Percentiles rank a stretch among this genome's conserved stretches.
Evolutionary conservation across 2,329 filamentous ascomycete species (phyloP).

Genomic region (Onygena corvina): DNA sequence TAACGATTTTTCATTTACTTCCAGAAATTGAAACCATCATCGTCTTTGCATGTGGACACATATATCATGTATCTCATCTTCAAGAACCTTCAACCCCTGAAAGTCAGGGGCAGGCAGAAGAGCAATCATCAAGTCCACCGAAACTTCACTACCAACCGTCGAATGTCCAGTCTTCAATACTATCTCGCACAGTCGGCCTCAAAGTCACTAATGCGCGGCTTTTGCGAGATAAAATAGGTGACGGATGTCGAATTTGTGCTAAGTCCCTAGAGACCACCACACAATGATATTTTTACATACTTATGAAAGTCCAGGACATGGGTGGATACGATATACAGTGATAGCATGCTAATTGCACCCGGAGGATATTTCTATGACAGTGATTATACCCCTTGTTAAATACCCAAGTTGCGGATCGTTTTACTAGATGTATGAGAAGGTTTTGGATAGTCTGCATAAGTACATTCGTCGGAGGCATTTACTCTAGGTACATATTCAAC

Average conservation of each 20-base stretch:
- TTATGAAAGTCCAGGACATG: background rate
- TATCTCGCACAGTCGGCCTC: slow-evolving; percentile 54
- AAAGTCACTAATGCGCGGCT: slow-evolving; percentile 81
- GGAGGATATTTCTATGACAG: background rate
- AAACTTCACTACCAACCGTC: slow-evolving; percentile 16
- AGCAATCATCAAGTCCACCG: slow-evolving; percentile 13
- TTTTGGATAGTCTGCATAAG: background rate
- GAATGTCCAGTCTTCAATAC: slow-evolving; percentile 8
- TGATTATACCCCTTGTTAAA: slow-evolving; percentile 1
- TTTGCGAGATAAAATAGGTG: slow-evolving; percentile 53
- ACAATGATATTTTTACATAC: background rate
- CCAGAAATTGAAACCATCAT: slow-evolving; percentile 46
- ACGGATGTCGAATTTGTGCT: slow-evolving; percentile 31
- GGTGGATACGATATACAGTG: background rate
- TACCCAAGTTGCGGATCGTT: background rate
- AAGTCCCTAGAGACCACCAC: slow-evolving; percentile 18
- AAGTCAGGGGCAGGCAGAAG: slow-evolving; percentile 16
- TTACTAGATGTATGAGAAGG: background rate
- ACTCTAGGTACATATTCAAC: background rate
- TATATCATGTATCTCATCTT: slow-evolving; percentile 53
- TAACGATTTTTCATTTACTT: background rate
- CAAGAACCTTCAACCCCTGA: slow-evolving; percentile 24
- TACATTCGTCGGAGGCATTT: background rate
- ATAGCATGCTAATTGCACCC: background rate
- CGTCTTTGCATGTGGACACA: slow-evolving; percentile 57